These are phyloP conservation scores for Odonthalia washingtoniensis DNA, from an alignment of 31 red algal species.

Conservation along the genomic window DNA sequence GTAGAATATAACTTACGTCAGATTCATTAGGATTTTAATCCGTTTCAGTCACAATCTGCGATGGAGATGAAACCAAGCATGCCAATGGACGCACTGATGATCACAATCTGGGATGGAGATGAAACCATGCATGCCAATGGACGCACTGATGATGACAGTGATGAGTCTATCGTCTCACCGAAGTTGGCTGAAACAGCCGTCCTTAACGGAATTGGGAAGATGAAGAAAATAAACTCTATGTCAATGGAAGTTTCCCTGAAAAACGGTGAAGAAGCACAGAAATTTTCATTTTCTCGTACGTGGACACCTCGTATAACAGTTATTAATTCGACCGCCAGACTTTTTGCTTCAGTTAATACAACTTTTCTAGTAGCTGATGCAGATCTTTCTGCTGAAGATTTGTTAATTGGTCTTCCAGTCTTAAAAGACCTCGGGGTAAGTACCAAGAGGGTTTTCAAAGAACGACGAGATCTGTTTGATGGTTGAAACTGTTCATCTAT, in stretches of 20 bases:
- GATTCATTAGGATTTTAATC: no score
- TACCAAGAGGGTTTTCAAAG: neutral
- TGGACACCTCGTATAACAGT: neutral
- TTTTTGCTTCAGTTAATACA: neutral
- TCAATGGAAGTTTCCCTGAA: constrained; percentile 5
- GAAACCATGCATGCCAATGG: neutral
- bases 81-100: no score
- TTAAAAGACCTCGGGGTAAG: neutral
- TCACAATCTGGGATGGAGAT: no score
- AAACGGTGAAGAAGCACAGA: neutral
- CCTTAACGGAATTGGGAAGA: neutral
- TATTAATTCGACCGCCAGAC: neutral
- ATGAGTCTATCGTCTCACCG: constrained; percentile 1
- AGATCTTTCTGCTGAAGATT: neutral
- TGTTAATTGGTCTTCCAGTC: constrained; percentile 17
- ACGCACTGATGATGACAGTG: neutral
- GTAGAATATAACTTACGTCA: no score
- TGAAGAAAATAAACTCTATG: neutral
- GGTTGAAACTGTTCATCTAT: neutral
- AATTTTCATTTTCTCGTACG: neutral
- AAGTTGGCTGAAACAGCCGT: neutral
- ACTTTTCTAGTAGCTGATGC: constrained; percentile 13
- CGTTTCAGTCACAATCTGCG: no score
- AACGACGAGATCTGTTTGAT: neutral
- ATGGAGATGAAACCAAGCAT: no score